Evolutionary conservation across 1,284 basidiomycete species (phyloP).

Genomic region (Tilletia caries): DNA sequence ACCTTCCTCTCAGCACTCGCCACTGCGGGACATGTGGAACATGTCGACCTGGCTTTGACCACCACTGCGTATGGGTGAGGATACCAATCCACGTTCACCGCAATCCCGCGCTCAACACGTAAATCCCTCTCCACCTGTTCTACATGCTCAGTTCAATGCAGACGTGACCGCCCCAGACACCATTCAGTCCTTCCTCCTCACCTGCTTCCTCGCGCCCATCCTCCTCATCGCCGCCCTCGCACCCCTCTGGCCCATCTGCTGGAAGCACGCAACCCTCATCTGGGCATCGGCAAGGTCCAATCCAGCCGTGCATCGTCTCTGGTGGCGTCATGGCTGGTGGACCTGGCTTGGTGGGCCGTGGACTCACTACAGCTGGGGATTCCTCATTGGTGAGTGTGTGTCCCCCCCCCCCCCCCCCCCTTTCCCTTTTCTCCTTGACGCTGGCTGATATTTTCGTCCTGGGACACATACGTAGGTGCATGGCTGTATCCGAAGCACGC

Average conservation of each 20-base stretch:
- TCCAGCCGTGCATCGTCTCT: background rate
- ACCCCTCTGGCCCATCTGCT: background rate
- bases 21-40: constrained; percentile 18
- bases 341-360: constrained; percentile 19
- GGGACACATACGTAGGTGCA: constrained; percentile 9
- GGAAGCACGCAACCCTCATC: background rate
- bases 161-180: constrained; percentile 12
- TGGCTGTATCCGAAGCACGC: background rate
- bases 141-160: constrained; percentile 15
- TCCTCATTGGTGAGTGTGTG: constrained; percentile 8
- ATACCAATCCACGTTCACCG: background rate
- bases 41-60: constrained; percentile 17
- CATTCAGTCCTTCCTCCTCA: constrained; percentile 8
- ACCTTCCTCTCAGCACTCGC: constrained; percentile 10
- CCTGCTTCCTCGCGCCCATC: background rate
- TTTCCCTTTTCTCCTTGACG: too few species aligned
- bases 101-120: too few species aligned
- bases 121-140: too few species aligned
- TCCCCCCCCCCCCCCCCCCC: too few species aligned
- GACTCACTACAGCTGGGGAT: constrained; percentile 18
- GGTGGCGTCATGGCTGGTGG: constrained; percentile 13
- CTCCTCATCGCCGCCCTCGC: constrained; percentile 11
- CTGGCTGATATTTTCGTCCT: background rate
- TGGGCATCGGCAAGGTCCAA: constrained; percentile 5
- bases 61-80: constrained; percentile 20